phyloP scores from a whole-genome alignment of 257 asterid genomes.

The Solanum virginianum region DNA sequence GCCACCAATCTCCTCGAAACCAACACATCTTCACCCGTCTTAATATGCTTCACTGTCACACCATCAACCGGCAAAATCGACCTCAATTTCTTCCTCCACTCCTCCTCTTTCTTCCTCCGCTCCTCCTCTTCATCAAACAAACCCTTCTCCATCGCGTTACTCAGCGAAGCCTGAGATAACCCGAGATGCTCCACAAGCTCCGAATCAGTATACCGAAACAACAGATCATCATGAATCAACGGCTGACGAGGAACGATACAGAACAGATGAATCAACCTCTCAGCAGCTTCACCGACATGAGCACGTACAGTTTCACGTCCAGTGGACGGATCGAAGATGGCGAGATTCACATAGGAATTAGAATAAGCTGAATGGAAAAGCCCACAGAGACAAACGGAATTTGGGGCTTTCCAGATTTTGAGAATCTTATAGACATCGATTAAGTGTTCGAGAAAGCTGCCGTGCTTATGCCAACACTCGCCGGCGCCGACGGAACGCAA shows the following conservation, averaged over 20 bases:
- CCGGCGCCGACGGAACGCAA: conserved; percentile 70
- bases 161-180: conserved; percentile 30
- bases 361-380: conserved; percentile 94
- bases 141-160: conserved; percentile 18
- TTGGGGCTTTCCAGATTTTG: conserved; percentile 70
- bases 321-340: conserved; percentile 73
- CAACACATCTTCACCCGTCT: conserved; percentile 57
- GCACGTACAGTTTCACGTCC: conserved; percentile 64
- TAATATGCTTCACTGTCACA: conserved; percentile 52
- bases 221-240: conserved; percentile 42
- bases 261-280: conserved; percentile 59
- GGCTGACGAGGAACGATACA: conserved; percentile 76
- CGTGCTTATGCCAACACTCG: conserved; percentile 95
- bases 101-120: conserved; percentile 54
- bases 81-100: conserved; percentile 59
- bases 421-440: conserved; percentile 60
- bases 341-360: conserved; percentile 75
- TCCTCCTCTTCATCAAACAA: conserved; percentile 8
- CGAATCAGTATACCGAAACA: conserved; percentile 43
- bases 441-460: conserved; percentile 66
- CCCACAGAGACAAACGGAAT: conserved; percentile 70
- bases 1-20: conserved; percentile 65
- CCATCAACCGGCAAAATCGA: conserved; percentile 56
- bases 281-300: conserved; percentile 67
- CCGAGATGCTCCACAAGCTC: conserved; percentile 58